Evolutionary conservation across 331 rosid genomes (phyloP), one percentile per base, ranked within the genome.

Genomic region (Arachis monticola): DNA sequence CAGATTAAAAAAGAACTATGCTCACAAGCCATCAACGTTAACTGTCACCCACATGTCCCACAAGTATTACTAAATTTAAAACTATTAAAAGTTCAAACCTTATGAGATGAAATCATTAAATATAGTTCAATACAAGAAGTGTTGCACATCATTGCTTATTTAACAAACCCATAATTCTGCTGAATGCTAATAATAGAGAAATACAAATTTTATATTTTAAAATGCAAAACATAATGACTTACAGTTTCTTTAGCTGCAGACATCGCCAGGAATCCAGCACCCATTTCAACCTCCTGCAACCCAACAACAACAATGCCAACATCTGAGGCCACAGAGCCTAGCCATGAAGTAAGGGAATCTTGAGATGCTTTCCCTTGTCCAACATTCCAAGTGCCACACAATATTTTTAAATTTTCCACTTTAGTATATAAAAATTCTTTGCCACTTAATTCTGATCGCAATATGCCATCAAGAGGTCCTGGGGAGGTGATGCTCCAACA

Each of bases 281-380:
- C 99, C 99, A 92, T 94, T 82, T 94, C 99, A 88, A 94, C 93
- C 82, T 94, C 99, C 86, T 94, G 99, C 96, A 94, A 75, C 85
- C 99, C 99, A 78, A 92, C 92, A 71, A 94, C 93, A 65, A 94
- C 92, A 67, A 94, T 84, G 72, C 91, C 90, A 74, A 82, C 96
- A 85, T 88, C 90, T 79, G 89, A 83, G 69, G 87, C 88, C 73
- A 80, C 97, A 71, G 91, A 86, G 64, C 97, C 93, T 10, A 94
- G 89, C 99, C 99, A 94, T 62, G 93, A 88, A 53, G 84, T 80
- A 77, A 94, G 97, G 38, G 97, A 90, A 81, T 94, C 97, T 62
- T 76, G 97, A 80, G 97, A 87, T 69, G 93, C 97, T 86, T 91
- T 90, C 74, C 93, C 99, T 78, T 94, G 99, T 80, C 97, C 99